Base-by-base conservation (phyloP, 345 rosid genomes). In the Cardamine resedifolia region DNA sequence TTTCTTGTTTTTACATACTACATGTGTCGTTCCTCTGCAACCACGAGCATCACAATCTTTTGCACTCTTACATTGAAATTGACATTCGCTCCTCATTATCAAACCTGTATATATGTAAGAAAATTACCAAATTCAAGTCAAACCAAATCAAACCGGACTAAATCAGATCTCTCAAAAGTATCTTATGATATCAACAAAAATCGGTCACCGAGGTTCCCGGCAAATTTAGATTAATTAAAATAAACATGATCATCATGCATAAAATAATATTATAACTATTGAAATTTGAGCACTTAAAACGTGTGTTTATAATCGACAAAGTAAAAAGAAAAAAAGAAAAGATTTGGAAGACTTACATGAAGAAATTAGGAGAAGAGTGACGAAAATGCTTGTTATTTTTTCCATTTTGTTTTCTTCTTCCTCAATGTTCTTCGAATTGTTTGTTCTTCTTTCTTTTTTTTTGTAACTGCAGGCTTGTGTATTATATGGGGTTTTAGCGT, bases 81-180 rank as follows among this genome's bases (percentile, higher is more conserved):
- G 41, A 36, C 68, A 43, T 61, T 71, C 43, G 21, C 68, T 50
- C 43, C 16, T 60, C 61, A 39, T 27, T 4, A 71, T 28, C 68
- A 71, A 15, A 24, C 75, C 53, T 71, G 12, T 38, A 28, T 6
- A 47, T 64, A 19, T 30, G 21, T 63, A 27, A 10, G 18, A 58
- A 31, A 7, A 31, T 7, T 7, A 20, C 4, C 49, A 60, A 39
- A 38, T 27, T 59, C n/a, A 39, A 33, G 9, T 39, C 14, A 43
- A 24, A 4, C 1, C 16, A 58, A 38, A 41, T 8, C 34, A 26
- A n/a, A 26, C 3, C 21, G 11, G 31, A 53, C 36, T 27, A 26
- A 14, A 26, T 24, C 2, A 52, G 8, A 53, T 53, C 10, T 52
- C 18, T 26, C 10, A 14, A 5, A 15, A 14, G 15, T 41, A 41